Evolutionary conservation across 75 land plant species (phyloP), one percentile per base, ranked within the genome.

Genomic region (Gnetum montanum): DNA sequence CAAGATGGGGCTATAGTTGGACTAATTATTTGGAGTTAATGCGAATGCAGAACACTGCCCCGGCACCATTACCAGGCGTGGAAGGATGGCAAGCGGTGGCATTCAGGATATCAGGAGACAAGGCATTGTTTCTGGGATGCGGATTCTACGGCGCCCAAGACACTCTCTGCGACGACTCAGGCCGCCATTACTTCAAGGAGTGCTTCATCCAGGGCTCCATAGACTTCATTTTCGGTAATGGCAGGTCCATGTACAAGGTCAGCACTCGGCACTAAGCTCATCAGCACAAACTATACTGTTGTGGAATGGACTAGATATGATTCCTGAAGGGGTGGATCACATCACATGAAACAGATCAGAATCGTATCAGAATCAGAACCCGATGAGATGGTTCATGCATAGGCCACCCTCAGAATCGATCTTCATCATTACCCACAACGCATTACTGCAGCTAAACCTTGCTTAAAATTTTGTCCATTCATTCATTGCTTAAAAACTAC

Each of bases 191-290:
- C 75, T 88, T 84, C 82, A 77, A 80, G 74, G 78, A 83, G 25
- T 88, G 93, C 59, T 88, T 68, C 70, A 84, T 88, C 31, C 76
- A 88, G 53, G 93, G 93, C 43, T 88, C 93, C 34, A 88, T 88
- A 8, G 93, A 88, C 69, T 88, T 88, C 77, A 88, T 88, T 34
- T 88, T 88, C 37, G 93, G 93, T 38, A 85, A 88, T 66, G 93
- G 88, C 0, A 67, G 84, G 4, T 84, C 93, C 52, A 76, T 88
- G 73, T 88, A 87, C 71, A 73, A 80, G 66, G 91, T 86, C 55
- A 53, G 55, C 10, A 41, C 43, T 15, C 16, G 43, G 7, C 4
- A 41, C 13, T 3, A 15, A 15, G 18, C 5, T 18, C 13, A 15
- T 15, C 8, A 41, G 16, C 13, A 15, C 43, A 15, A 41, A 15